These are phyloP conservation scores for Coprinopsis sp. DNA, from an alignment of 768 basidiomycete species.

Conservation along the genomic window DNA sequence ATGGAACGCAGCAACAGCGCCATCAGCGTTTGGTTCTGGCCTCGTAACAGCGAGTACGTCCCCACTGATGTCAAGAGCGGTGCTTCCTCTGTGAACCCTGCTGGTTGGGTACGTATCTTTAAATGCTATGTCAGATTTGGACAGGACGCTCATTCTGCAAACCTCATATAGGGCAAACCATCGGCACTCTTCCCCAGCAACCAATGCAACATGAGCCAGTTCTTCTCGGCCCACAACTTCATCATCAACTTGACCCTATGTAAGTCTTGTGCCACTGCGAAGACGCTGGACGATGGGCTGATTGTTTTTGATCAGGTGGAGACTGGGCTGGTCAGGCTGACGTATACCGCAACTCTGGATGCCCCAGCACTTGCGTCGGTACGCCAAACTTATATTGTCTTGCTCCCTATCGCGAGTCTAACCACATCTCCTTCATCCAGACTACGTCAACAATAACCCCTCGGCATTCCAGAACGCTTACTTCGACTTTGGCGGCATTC, in stretches of 20 bases:
- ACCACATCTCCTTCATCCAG: conserved; percentile 30
- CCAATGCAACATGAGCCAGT: conserved; percentile 4
- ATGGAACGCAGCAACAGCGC: conserved; percentile 44
- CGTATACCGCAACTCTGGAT: conserved; percentile 43
- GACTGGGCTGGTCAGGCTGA: conserved; percentile 43
- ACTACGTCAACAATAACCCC: conserved; percentile 61
- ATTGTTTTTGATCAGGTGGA: conserved; percentile 3
- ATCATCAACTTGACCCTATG: conserved; percentile 13
- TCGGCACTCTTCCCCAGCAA: conserved; percentile 11
- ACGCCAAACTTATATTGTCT: background rate
- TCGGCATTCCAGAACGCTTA: conserved; percentile 58
- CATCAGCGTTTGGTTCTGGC: conserved; percentile 66
- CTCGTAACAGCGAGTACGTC: conserved; percentile 34
- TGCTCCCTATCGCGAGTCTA: too few species aligned
- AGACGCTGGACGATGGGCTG: background rate
- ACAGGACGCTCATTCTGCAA: background rate
- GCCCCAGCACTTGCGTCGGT: conserved; percentile 56
- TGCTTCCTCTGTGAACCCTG: conserved; percentile 40
- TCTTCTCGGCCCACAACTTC: conserved; percentile 10
- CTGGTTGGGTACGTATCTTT: conserved; percentile 36
- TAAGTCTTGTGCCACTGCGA: background rate
- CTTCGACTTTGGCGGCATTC: conserved; percentile 60
- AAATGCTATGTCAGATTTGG: background rate
- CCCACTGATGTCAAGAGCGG: conserved; percentile 40
- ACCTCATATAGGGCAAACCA: conserved; percentile 4